These are phyloP conservation scores for Fusarium sp. DNA, from an alignment of 2,329 filamentous ascomycete genomes.

Conservation along the genomic window DNA sequence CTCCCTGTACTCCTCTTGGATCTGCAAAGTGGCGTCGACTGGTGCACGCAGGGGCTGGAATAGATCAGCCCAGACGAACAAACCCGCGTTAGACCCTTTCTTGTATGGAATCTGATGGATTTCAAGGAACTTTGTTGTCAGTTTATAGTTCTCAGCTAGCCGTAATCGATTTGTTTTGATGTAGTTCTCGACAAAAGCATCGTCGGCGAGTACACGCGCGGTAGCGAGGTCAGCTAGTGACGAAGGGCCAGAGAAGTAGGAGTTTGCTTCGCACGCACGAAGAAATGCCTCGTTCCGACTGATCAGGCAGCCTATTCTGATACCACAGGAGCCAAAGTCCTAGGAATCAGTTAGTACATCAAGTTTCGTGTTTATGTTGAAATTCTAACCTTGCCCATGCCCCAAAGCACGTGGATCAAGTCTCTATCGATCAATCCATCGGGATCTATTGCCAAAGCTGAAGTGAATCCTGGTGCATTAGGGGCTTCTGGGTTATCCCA, in stretches of 20 bases:
- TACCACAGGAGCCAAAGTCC: background rate
- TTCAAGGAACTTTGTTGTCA: background rate
- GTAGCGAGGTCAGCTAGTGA: background rate
- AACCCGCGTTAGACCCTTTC: background rate
- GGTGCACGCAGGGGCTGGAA: background rate
- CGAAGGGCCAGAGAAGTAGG: background rate
- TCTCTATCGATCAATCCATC: background rate
- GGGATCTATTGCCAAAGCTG: rapidly evolving
- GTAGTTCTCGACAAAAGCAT: rapidly evolving
- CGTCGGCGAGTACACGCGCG: background rate
- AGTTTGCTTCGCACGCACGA: background rate
- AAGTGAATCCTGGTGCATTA: background rate
- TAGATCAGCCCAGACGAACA: background rate
- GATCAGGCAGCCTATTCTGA: background rate
- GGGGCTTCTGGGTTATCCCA: background rate
- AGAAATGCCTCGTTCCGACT: background rate
- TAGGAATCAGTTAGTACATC: background rate
- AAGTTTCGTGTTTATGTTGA: no score
- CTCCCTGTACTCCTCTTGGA: rapidly evolving
- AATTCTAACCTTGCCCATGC: background rate
- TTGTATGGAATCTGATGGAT: background rate
- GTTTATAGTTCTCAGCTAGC: background rate
- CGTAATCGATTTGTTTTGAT: background rate
- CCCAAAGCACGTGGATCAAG: background rate
- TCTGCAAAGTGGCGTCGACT: rapidly evolving